phyloP scores from a whole-genome alignment of 1,139 yeast genomes.

The Hansenula anomala region DNA sequence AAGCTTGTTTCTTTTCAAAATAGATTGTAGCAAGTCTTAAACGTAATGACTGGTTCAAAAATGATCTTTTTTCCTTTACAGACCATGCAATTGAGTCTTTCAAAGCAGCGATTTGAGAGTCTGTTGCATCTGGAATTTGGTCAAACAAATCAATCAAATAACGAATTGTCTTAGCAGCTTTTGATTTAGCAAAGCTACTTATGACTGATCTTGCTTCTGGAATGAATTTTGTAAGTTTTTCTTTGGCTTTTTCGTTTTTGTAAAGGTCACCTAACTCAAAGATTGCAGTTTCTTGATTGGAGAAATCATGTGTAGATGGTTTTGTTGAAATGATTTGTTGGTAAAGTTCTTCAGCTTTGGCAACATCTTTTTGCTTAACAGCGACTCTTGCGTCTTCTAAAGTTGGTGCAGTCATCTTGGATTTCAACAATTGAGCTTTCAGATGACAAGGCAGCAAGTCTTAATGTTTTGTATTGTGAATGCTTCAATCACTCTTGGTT shows the following conservation, averaged over 20 bases:
- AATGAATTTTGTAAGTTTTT: conserved; percentile 56
- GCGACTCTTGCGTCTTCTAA: conserved; percentile 59
- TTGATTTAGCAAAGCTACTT: conserved; percentile 80
- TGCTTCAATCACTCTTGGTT: no score
- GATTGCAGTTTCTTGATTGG: conserved; percentile 59
- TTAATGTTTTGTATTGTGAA: no score
- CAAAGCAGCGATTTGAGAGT: conserved; percentile 70
- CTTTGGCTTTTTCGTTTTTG: conserved; percentile 37
- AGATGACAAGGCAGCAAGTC: no score
- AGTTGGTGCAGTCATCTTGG: conserved; percentile 22
- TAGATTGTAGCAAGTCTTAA: conserved; percentile 76
- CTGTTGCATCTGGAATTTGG: conserved; percentile 59
- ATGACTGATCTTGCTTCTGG: conserved; percentile 66
- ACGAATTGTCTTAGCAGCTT: conserved; percentile 85
- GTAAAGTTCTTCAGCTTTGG: conserved; percentile 55
- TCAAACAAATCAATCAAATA: conserved; percentile 77
- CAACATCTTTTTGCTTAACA: conserved; percentile 40
- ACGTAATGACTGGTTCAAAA: conserved; percentile 83
- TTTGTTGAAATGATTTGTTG: conserved; percentile 31
- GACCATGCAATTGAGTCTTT: conserved; percentile 89
- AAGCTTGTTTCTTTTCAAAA: conserved; percentile 55
- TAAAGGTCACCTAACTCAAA: conserved; percentile 60
- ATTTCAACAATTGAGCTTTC: background rate
- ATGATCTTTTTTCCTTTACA: conserved; percentile 72
- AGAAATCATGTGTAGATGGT: conserved; percentile 27